Conservation (phyloP, 805 yeast genomes). For the Candida chauliodis region DNA sequence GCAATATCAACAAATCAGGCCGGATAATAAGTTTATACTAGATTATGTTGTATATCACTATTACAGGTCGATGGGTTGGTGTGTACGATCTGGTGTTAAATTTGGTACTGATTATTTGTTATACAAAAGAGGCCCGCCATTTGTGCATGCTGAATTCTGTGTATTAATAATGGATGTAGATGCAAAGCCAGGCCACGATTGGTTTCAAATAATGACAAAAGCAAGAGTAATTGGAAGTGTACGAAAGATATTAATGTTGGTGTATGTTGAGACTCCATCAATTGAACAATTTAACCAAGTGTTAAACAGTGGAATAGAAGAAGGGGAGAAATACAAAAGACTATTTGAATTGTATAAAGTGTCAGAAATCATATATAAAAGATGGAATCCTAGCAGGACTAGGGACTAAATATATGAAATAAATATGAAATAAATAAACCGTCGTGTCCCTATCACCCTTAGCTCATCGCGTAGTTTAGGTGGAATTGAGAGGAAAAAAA, state of each 20-base stretch:
- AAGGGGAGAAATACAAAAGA: constrained; percentile 17
- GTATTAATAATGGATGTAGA: constrained; percentile 47
- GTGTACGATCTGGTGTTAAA: constrained; percentile 86
- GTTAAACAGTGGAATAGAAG: constrained; percentile 16
- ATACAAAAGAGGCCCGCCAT: constrained; percentile 92
- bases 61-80: constrained; percentile 89
- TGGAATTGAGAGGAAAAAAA: neutral
- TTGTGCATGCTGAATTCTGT: constrained; percentile 89
- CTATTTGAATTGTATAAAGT: constrained; percentile 47
- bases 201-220: constrained; percentile 57
- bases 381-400: constrained; percentile 86
- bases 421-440: neutral
- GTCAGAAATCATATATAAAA: constrained; percentile 62
- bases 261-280: constrained; percentile 58
- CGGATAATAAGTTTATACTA: constrained; percentile 41
- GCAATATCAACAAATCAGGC: constrained; percentile 8
- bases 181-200: constrained; percentile 42
- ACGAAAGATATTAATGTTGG: constrained; percentile 68
- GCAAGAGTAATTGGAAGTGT: constrained; percentile 87
- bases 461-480: neutral
- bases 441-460: too few relatives aligned
- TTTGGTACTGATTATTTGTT: constrained; percentile 85
- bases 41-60: constrained; percentile 80
- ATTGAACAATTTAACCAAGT: constrained; percentile 24
- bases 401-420: too few relatives aligned